A percentile compares a stretch with the other conserved stretches of the same genome.
These are phyloP conservation scores for Boletus edulis DNA, from an alignment of 768 basidiomycete genomes.

Conservation along the genomic window DNA sequence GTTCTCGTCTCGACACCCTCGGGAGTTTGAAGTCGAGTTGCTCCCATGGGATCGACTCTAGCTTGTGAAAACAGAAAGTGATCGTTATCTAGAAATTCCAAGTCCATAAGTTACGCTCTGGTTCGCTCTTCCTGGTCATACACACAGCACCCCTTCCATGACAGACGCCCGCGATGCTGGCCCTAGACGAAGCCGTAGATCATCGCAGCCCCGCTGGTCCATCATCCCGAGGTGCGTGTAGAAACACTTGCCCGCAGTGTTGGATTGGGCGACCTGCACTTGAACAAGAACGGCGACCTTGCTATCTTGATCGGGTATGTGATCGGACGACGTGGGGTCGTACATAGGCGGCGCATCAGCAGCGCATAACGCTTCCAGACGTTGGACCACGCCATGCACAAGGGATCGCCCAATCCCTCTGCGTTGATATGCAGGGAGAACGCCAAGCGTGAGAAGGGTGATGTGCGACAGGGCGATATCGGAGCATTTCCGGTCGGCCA, in stretches of 20 bases:
- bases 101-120: background rate
- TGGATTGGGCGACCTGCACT: constrained; percentile 28
- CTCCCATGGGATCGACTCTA: too few relatives aligned
- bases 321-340: background rate
- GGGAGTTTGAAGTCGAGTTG: too few relatives aligned
- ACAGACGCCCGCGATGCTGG: constrained; percentile 17
- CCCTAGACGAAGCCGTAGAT: constrained; percentile 12
- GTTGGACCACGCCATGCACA: constrained; percentile 28
- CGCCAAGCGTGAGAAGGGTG: constrained; percentile 32
- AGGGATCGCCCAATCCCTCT: constrained; percentile 29
- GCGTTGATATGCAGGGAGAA: constrained; percentile 26
- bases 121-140: constrained; percentile 4
- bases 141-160: constrained; percentile 27
- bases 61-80: too few relatives aligned
- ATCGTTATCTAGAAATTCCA: too few relatives aligned
- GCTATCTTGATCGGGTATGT: background rate
- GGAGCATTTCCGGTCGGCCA: background rate
- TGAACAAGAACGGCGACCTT: constrained; percentile 23
- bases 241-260: constrained; percentile 25
- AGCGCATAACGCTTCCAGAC: constrained; percentile 14
- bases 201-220: constrained; percentile 14
- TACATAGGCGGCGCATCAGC: background rate
- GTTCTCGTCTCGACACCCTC: too few relatives aligned
- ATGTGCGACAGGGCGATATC: constrained; percentile 13
- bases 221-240: constrained; percentile 30